Base-by-base conservation (phyloP, 371 early-diverging fungal genomes). In the Rhizopus stolonifer region DNA sequence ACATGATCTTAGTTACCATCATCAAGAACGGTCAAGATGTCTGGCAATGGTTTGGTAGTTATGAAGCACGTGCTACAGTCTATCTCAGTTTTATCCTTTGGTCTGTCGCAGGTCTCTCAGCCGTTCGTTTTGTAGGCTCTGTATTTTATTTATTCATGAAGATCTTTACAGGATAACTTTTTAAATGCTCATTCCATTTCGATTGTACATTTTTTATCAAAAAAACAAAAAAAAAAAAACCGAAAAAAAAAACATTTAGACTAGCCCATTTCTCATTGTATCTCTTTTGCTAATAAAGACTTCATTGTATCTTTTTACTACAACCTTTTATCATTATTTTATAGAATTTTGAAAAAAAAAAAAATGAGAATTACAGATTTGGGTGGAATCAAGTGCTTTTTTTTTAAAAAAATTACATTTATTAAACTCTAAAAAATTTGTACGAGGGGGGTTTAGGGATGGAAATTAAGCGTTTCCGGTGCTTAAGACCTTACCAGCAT, bases 31-130 rank as follows among this genome's bases (percentile, higher is more conserved):
- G 63, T 15, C 43, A 57, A 52, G 47, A 63, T 23, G 46, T 67
- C 0, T 55, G 64, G 34, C 42, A 50, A 19, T 63, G 69, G 56
- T 64, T 70, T 50, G 71, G 74, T 45, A 56, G 54, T 13, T 72
- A 69, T 17, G 61, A 67, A 7, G 59, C 46, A 5, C 36, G 76
- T 63, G 69, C 74, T 49, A 88, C 89, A 46, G 70, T 77, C 18
- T 95, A 91, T 52, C 78, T 95, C 50, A 83, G 83, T 50, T 89
- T 95, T 56, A 86, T 94, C 46, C 87, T 95, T 46, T 95, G 92
- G 91, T 87, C 89, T 15, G 93, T 94, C 25, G 83, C 90, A 23
- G 91, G 79, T 26, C 74, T 96, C 51, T 82, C 93, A 4, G 70
- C 81, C 3, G 74, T 94, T 60, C 86, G 95, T 33, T 93, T 94